Conservation (phyloP, 2,329 filamentous ascomycete species). For the Sporothrix dimorphospora region DNA sequence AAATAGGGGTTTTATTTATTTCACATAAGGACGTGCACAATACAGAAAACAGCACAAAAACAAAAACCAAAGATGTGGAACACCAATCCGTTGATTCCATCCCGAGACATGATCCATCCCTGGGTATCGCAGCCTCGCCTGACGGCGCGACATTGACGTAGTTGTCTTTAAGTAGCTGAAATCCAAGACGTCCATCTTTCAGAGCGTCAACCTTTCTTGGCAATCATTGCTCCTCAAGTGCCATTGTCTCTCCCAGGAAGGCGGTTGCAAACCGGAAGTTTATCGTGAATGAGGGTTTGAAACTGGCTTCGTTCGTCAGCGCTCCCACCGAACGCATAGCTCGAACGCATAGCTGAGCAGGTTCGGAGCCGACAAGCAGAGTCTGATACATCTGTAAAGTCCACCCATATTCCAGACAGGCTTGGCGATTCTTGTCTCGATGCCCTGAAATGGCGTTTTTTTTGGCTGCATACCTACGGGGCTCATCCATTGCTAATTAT, state of each 20-base stretch:
- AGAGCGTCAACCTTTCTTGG: not conserved
- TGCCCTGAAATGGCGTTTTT: not conserved
- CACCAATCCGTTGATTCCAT: too few relatives aligned
- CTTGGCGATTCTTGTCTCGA: not conserved
- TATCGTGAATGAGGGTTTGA: not conserved
- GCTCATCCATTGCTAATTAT: not conserved
- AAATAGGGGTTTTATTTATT: too few relatives aligned
- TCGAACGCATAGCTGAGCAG: too few relatives aligned
- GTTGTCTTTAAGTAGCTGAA: not conserved
- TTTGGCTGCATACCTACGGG: not conserved
- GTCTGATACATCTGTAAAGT: not conserved
- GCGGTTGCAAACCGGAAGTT: not conserved
- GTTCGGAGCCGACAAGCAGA: not conserved
- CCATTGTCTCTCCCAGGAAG: not conserved
- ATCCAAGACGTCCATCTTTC: not conserved
- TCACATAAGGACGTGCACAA: too few relatives aligned
- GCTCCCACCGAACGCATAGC: not conserved
- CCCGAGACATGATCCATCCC: not conserved
- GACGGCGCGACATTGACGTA: not conserved
- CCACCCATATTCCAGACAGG: not conserved
- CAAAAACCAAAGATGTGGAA: too few relatives aligned
- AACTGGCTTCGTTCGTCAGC: not conserved
- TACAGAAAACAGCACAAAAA: not conserved
- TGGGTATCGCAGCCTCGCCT: not conserved
- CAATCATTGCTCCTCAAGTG: not conserved